Evolutionary conservation across 768 basidiomycete genomes (phyloP), one percentile per base, ranked within the genome.

Genomic region (Termitomyces sp.): DNA sequence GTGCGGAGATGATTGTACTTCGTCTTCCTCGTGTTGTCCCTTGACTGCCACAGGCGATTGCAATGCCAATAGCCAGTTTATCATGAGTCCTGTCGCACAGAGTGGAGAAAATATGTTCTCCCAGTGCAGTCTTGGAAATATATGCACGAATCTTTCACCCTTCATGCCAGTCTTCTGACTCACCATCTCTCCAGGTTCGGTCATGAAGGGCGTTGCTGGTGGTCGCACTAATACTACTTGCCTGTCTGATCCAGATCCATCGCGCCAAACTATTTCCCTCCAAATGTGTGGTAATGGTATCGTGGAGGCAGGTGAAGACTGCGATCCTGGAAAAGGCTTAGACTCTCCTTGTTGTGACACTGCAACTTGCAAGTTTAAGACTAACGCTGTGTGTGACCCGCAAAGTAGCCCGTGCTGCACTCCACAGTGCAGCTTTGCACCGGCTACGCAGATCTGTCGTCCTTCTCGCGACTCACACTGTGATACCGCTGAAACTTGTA

Each of bases 221-320:
- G 70, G 65, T 53, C 65, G 66, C 32, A 77, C 85, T 37, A 80
- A 87, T 65, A 82, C 83, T 3, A 76, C 77, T 34, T 96, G 93
- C 65, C 70, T 96, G 22, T 72, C 82, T 44, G 80, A 84, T 55
- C 83, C 88, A 1, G 80, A 71, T 58, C 67, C 66, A 38, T 63
- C 60, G 37, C 69, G 70, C 41, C 65, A 75, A 55, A 77, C 74
- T 7, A 81, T 88, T 60, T 78, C 83, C 3, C 73, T 88, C 19
- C 77, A 87, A 61, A 87, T 85, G 84, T 89, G 87, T 63, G 87
- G 89, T 26, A 91, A 92, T 68, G 90, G 90, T 48, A 90, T 92
- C 58, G 83, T 90, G 50, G 89, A 90, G 65, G 67, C 62, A 0
- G 92, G 90, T 30, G 93, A 96, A 71, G 88, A 94, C 38, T 94